Evolutionary conservation across 768 basidiomycete species (phyloP).

Genomic region (Trametes cingulata): DNA sequence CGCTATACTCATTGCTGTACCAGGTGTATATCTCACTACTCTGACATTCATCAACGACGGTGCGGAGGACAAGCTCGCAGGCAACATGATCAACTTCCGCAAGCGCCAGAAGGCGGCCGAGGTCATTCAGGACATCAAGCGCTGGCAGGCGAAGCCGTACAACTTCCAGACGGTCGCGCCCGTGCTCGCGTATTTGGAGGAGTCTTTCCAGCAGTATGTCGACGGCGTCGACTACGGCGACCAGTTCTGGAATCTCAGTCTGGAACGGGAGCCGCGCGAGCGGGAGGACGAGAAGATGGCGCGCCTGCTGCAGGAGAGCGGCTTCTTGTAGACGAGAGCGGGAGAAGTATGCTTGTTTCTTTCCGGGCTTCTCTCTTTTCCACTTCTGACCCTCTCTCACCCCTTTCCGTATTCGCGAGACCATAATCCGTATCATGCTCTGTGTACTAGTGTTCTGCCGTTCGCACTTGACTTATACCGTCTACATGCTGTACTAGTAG

Average conservation of each 20-base stretch:
- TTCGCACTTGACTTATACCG: constrained; percentile 21
- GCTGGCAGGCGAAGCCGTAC: constrained; percentile 91
- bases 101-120: constrained; percentile 97
- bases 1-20: not conserved
- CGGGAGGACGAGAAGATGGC: constrained; percentile 98
- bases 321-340: constrained; percentile 45
- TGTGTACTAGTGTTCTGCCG: constrained; percentile 22
- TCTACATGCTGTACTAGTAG: constrained; percentile 26
- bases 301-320: constrained; percentile 82
- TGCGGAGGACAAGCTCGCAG: constrained; percentile 79
- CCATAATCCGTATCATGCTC: constrained; percentile 18
- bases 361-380: not conserved
- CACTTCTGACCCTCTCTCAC: not conserved
- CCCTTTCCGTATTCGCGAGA: constrained; percentile 5
- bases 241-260: constrained; percentile 81
- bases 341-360: not conserved
- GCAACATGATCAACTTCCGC: constrained; percentile 87
- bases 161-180: constrained; percentile 71
- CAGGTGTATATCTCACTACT: constrained; percentile 94
- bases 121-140: constrained; percentile 94
- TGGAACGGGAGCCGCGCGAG: constrained; percentile 91
- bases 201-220: constrained; percentile 69
- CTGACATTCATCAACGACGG: constrained; percentile 99
- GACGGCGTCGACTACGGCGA: constrained; percentile 72
- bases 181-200: constrained; percentile 76